phyloP scores from a whole-genome alignment of 2,329 filamentous ascomycete species.

The Exophiala bonariae region DNA sequence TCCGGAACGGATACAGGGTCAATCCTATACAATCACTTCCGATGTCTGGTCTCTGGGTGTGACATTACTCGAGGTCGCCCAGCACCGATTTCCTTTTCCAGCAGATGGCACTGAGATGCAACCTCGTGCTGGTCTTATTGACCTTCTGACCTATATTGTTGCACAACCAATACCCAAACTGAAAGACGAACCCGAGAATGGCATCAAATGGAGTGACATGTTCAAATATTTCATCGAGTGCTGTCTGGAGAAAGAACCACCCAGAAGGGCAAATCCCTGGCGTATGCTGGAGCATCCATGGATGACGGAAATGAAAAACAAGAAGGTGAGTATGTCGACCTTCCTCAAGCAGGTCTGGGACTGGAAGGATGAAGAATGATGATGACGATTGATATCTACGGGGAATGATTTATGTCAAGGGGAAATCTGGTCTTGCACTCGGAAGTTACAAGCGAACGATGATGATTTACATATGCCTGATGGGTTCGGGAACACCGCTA shows the following conservation, averaged over 20 bases:
- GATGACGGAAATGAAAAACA: slow-evolving; percentile 94
- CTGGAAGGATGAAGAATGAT: slow-evolving; percentile 68
- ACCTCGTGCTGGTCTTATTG: slow-evolving; percentile 86
- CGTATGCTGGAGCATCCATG: slow-evolving; percentile 98
- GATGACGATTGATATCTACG: no score
- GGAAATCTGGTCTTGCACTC: no score
- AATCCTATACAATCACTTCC: slow-evolving; percentile 97
- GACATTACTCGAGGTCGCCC: slow-evolving; percentile 96
- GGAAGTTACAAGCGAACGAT: no score
- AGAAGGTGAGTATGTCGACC: slow-evolving; percentile 95
- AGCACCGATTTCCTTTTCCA: slow-evolving; percentile 97
- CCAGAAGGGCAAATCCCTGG: slow-evolving; percentile 88
- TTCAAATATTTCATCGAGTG: slow-evolving; percentile 99
- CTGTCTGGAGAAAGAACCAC: slow-evolving; percentile 93
- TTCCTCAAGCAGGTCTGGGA: slow-evolving; percentile 96
- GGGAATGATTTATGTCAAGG: no score
- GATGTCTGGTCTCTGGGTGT: slow-evolving; percentile 98
- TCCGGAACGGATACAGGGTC: slow-evolving; percentile 93
- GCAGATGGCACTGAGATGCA: slow-evolving; percentile 96
- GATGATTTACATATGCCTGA: no score
- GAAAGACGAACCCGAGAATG: slow-evolving; percentile 88
- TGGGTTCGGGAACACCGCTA: no score
- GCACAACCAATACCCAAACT: slow-evolving; percentile 91
- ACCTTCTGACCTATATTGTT: slow-evolving; percentile 95
- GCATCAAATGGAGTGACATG: slow-evolving; percentile 91